A percentile compares a stretch with the other conserved stretches of the same genome.
These are phyloP conservation scores for Wickerhamomyces strasburgensis DNA, from an alignment of 805 yeast genomes.

Conservation along the genomic window DNA sequence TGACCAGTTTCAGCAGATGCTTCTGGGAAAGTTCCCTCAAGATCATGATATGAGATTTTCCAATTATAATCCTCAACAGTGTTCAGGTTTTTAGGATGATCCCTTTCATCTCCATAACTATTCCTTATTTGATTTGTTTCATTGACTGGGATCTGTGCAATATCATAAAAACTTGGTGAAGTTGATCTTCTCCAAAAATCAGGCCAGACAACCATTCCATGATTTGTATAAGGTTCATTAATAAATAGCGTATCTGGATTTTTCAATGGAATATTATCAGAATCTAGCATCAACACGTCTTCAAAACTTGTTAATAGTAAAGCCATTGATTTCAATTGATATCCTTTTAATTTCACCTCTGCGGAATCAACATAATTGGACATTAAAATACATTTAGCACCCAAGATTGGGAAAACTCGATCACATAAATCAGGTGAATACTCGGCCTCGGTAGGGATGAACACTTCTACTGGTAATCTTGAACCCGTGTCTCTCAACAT, in stretches of 20 bases:
- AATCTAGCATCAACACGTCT: conserved; percentile 66
- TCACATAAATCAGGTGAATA: conserved; percentile 71
- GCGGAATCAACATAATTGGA: conserved; percentile 37
- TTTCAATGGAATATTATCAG: conserved; percentile 61
- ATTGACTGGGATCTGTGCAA: conserved; percentile 43
- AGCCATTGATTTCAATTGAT: conserved; percentile 71
- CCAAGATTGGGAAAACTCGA: conserved; percentile 55
- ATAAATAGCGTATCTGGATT: conserved; percentile 41
- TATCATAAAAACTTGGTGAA: conserved; percentile 50
- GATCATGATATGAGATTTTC: conserved; percentile 51
- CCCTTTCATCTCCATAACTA: conserved; percentile 32
- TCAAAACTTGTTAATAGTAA: conserved; percentile 74
- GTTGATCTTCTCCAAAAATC: conserved; percentile 70
- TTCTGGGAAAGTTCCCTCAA: conserved; percentile 65
- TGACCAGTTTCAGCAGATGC: conserved; percentile 70
- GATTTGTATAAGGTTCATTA: conserved; percentile 30
- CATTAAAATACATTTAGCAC: conserved; percentile 59
- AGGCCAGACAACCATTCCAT: conserved; percentile 58
- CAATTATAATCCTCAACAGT: conserved; percentile 28
- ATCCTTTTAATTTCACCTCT: conserved; percentile 42
- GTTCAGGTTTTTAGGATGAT: conserved; percentile 20
- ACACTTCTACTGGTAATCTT: conserved; percentile 72
- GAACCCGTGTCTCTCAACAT: conserved; percentile 61
- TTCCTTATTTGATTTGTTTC: conserved; percentile 24
- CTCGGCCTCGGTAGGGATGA: conserved; percentile 66